Evolutionary conservation across 176 grass and related monocot species (phyloP), one percentile per base, ranked within the genome.

Genomic region (Hyparrhenia diplandra): DNA sequence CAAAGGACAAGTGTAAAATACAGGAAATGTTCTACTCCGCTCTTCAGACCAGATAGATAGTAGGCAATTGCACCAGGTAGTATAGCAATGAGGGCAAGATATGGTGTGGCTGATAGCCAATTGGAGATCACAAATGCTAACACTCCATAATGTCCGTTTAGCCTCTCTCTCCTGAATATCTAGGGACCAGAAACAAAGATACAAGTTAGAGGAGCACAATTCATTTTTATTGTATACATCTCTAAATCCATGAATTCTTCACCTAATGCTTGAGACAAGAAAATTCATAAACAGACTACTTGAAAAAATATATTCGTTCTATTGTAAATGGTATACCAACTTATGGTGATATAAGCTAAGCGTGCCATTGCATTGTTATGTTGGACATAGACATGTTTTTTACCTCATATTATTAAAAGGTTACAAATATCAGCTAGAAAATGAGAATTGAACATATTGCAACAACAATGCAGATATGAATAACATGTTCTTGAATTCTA

Each of bases 131-230:
- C 68, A 51, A 93, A 93, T 42, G 52, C 14, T 2, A 67, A 16
- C 34, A 87, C 91, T 0, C 84, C 87, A 0, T 93, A 93, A 11
- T 93, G 87, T 13, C 91, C 91, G 2, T 87, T 93, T 6, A 89
- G 16, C 34, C 81, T 87, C 67, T 93, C 91, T 76, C 73, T 83
- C 21, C 67, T 66, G 51, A 93, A 93, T 18, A 87, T 74, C 91
- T 89, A 55, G 18, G 4, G 20, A 30, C 35, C 74, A 65, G 2
- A 49, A 23, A 64, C 3, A 72, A 6, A 24, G 10, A 0, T 0
- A 29, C 4, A 11, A 79, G 30, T 79, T 10, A 28, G 14, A n/a
- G n/a, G 0, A 43, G 37, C 11, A 27, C 37, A 27, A 41, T 16
- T 23, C 7, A 24, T 23, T 42, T 42, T 12, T n/a, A 28, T 10